Evolutionary conservation across 2,329 filamentous ascomycete genomes (phyloP).

Genomic region (Exophiala oligosperma): DNA sequence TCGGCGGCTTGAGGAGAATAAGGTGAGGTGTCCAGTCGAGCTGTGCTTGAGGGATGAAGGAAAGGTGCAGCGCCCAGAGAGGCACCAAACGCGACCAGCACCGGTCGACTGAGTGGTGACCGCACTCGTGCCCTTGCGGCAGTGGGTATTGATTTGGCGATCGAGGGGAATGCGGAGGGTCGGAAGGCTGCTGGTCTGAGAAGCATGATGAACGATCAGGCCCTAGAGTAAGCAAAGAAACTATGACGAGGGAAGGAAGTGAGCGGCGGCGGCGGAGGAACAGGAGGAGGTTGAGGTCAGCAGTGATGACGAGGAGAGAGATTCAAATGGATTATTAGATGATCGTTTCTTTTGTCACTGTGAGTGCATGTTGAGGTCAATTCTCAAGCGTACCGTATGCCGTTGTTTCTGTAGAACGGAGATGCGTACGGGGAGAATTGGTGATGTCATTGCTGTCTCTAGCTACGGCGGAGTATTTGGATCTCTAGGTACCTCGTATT

Average conservation of each 20-base stretch:
- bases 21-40: constrained; percentile 21
- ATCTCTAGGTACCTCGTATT: no score
- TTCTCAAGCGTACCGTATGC: no score
- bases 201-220: constrained; percentile 14
- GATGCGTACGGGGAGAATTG: no score
- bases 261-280: background rate
- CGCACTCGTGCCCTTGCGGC: background rate
- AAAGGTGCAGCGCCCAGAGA: constrained; percentile 22
- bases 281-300: background rate
- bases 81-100: constrained; percentile 26
- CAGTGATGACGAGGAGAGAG: background rate
- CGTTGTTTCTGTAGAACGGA: no score
- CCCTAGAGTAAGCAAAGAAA: background rate
- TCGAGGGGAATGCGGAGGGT: constrained; percentile 11
- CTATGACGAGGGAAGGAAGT: background rate
- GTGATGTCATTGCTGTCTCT: no score
- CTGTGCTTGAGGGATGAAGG: constrained; percentile 17
- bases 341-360: no score
- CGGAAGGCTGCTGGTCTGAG: constrained; percentile 22
- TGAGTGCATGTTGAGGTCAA: no score
- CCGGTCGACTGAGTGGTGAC: constrained; percentile 16
- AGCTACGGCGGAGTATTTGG: no score
- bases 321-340: no score
- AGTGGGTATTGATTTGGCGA: constrained; percentile 8
- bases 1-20: constrained; percentile 14